Percentiles rank a stretch among this genome's conserved stretches.
Conservation (phyloP, 345 rosid genomes). For the Orychophragmus violaceus region DNA sequence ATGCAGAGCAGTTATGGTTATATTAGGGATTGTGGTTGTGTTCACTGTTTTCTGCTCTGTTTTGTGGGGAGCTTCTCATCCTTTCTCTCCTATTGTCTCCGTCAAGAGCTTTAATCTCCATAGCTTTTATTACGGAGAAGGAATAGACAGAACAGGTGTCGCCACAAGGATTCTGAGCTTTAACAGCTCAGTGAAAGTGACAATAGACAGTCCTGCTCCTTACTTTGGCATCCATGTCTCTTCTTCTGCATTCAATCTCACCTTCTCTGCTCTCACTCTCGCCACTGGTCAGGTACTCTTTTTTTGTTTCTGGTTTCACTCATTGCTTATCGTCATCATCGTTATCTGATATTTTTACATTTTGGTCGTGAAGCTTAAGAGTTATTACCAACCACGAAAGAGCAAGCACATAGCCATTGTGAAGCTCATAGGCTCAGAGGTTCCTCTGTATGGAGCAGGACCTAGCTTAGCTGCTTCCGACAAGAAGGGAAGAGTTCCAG, state of each 20-base stretch:
- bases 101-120: conserved; percentile 57
- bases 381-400: conserved; percentile 76
- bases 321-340: background rate
- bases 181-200: conserved; percentile 58
- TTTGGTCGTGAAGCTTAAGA: no score
- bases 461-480: conserved; percentile 40
- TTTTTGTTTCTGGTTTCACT: no score
- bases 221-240: conserved; percentile 85
- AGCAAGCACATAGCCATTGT: conserved; percentile 45
- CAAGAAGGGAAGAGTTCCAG: conserved; percentile 40
- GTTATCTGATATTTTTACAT: no score
- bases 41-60: conserved; percentile 68
- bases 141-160: conserved; percentile 74
- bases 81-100: conserved; percentile 46
- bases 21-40: conserved; percentile 39
- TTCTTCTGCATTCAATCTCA: conserved; percentile 49
- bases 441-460: conserved; percentile 84
- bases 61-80: conserved; percentile 79
- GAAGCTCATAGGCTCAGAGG: conserved; percentile 42
- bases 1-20: conserved; percentile 49
- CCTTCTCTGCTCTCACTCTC: conserved; percentile 52
- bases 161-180: conserved; percentile 66
- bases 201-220: conserved; percentile 61
- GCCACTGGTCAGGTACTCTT: conserved; percentile 65
- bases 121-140: conserved; percentile 65